phyloP scores from a whole-genome alignment of 2,329 filamentous ascomycete species.

The Apiospora pterosperma region DNA sequence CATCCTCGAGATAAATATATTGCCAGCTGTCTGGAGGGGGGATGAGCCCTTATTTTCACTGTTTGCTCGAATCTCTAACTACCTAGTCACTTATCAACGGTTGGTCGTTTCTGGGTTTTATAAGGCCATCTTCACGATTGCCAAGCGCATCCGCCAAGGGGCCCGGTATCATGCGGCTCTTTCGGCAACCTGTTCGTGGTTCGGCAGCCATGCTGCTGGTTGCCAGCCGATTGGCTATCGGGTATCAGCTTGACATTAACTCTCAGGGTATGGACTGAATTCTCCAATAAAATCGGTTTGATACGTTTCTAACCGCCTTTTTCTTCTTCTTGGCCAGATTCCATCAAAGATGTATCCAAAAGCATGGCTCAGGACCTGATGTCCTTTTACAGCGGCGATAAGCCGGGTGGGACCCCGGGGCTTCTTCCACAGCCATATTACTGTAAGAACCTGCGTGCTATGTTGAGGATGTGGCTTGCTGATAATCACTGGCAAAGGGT shows the following conservation, averaged over 20 bases:
- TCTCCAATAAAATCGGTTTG: neutral
- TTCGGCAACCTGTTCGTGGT: conserved; percentile 16
- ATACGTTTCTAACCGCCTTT: conserved; percentile 7
- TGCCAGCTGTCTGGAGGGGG: neutral
- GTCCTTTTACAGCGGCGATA: conserved; percentile 43
- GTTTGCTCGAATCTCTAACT: neutral
- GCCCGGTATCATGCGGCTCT: conserved; percentile 17
- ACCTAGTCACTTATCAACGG: neutral
- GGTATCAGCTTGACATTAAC: conserved; percentile 23
- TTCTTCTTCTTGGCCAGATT: conserved; percentile 41
- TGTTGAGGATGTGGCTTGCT: conserved; percentile 2
- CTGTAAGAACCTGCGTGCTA: conserved; percentile 34
- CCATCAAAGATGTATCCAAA: conserved; percentile 45
- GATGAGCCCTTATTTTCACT: neutral
- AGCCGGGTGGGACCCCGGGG: conserved; percentile 48
- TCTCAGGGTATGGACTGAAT: conserved; percentile 19
- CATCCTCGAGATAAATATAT: neutral
- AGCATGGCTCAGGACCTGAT: conserved; percentile 50
- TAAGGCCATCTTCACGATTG: neutral
- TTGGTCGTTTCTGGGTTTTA: neutral
- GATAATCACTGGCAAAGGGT: conserved; percentile 42
- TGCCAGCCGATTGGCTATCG: conserved; percentile 8
- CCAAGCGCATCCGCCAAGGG: conserved; percentile 9
- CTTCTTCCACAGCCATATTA: conserved; percentile 52
- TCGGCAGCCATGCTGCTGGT: conserved; percentile 15